phyloP scores from a whole-genome alignment of 352 stramenopile species.

The Phytophthora macrochlamydospora region DNA sequence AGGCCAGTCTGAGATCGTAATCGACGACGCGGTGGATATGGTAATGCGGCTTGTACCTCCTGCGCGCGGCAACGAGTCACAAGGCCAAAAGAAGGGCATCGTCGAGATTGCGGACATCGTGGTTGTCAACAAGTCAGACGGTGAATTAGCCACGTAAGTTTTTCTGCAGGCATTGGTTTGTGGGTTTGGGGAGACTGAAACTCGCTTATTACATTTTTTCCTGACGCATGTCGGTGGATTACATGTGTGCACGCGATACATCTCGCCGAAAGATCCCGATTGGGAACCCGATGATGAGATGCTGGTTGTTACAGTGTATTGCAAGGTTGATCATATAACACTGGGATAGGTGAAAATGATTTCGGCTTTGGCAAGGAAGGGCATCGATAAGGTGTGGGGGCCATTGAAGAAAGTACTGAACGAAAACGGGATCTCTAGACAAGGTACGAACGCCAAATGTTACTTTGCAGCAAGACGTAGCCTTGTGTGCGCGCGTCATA shows the following conservation, averaged over 20 bases:
- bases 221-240: constrained; percentile 42
- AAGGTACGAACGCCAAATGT: constrained; percentile 38
- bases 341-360: constrained; percentile 65
- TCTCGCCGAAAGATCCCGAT: constrained; percentile 78
- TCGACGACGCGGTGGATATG: constrained; percentile 97
- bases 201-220: too few relatives aligned
- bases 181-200: neutral
- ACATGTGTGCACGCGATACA: constrained; percentile 77
- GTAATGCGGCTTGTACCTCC: constrained; percentile 95
- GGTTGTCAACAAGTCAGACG: constrained; percentile 98
- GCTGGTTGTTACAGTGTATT: neutral
- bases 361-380: constrained; percentile 69
- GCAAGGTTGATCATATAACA: neutral
- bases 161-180: neutral
- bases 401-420: constrained; percentile 64
- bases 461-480: neutral
- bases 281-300: constrained; percentile 63
- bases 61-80: constrained; percentile 95
- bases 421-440: constrained; percentile 54
- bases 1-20: constrained; percentile 97
- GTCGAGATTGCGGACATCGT: constrained; percentile 98
- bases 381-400: constrained; percentile 75
- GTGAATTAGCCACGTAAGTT: constrained; percentile 65
- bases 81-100: constrained; percentile 99
- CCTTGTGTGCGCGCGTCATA: too few relatives aligned